Base-by-base conservation (phyloP, 2,329 filamentous ascomycete genomes). In the Fusarium floridanum region DNA sequence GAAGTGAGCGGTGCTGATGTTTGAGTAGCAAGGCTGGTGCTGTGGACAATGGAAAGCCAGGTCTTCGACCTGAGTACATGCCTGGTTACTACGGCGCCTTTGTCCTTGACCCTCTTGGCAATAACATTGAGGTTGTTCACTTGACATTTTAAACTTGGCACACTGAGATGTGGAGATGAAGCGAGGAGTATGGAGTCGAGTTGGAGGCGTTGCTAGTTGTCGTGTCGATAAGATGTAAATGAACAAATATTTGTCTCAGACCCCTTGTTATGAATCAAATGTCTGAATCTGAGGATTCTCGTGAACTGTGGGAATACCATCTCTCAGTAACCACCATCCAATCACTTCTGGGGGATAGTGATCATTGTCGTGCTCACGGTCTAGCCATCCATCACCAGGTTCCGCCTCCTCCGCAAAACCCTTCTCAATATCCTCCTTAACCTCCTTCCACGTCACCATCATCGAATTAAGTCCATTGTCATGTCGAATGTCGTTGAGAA, bases 21-120 rank as follows among this genome's bases (percentile, higher is more conserved):
- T 39, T 10, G 32, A 29, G 29, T 12, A 82, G 86, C 4, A 75
- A 87, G 14, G 81, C 80, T 41, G 87, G 88, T 0, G 87, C 81
- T 3, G 84, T 81, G 36, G 84, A 85, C 74, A 89, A 89, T 73
- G 88, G 88, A 5, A 78, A 82, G 17, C 88, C 88, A 0, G 88
- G 88, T 0, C 36, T 82, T 14, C 79, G 86, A 48, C 67, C 82
- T 5, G 78, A 86, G 16, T 89, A 88, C 74, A 82, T 82, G 53
- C 76, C 83, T 16, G 81, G 81, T 7, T 89, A 89, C 76, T 90
- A 88, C 62, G 87, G 78, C 2, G 86, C 87, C 1, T 90, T 86
- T 79, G 82, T 89, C 7, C 76, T 83, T 45, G 87, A 89, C 74
- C 86, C 87, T 2, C 79, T 82, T 5, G 87, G 88, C 0, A 89